Conservation (phyloP, 2,329 filamentous ascomycete species). For the Annulohypoxylon truncatum region DNA sequence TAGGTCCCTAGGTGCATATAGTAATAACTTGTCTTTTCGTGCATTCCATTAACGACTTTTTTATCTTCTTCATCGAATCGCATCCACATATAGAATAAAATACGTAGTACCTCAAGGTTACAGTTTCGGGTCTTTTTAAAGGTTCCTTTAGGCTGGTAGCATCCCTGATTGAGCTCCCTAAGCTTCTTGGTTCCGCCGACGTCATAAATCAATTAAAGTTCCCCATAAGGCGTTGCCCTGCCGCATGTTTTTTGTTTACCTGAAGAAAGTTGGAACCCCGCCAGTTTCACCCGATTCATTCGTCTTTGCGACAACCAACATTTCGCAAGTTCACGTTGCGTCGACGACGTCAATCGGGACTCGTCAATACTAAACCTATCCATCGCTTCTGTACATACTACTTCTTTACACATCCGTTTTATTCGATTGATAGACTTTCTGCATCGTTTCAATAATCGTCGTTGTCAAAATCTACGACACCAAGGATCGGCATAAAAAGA, state of each 20-base stretch:
- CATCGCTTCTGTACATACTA: not conserved
- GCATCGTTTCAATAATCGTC: not conserved
- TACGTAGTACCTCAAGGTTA: not conserved
- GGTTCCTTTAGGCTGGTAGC: not conserved
- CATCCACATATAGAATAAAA: not conserved
- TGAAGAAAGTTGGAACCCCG: conserved; percentile 9
- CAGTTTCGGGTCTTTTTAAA: not conserved
- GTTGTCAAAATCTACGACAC: not conserved
- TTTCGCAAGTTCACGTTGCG: not conserved
- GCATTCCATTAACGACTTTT: not conserved
- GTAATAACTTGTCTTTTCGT: not conserved
- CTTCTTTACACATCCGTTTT: not conserved
- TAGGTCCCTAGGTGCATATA: not conserved
- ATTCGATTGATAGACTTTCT: not conserved
- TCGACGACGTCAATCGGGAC: not conserved
- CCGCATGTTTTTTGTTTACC: conserved; percentile 27
- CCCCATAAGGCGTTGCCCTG: conserved; percentile 31
- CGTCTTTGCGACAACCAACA: not conserved
- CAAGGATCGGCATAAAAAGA: conserved; percentile 11
- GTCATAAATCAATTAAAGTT: conserved; percentile 18
- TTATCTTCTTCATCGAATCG: not conserved
- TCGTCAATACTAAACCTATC: not conserved
- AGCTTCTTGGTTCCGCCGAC: conserved; percentile 3
- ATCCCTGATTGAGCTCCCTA: conserved; percentile 5
- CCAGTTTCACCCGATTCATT: not conserved